Evolutionary conservation across 2,329 filamentous ascomycete species (phyloP), one percentile per base, ranked within the genome.

Genomic region (Pezicula radicicola): DNA sequence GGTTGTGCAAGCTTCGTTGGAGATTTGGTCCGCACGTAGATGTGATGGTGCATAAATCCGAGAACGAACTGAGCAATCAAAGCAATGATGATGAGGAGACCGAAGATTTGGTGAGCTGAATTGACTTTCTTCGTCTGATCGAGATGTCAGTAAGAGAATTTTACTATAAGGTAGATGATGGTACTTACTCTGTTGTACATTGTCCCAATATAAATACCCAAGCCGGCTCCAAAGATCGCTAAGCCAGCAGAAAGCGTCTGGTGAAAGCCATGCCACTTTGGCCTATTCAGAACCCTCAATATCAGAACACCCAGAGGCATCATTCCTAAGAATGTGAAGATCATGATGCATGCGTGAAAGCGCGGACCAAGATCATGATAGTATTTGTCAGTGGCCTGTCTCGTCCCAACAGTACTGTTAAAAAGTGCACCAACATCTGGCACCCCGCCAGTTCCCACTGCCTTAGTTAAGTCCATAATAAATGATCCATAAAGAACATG

Each of bases 91-190:
- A 83, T 68, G 15, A 84, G 62, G 51, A 82, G 71, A 8, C 83
- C 83, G 51, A 87, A 68, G 46, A 85, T 71, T 60, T 85, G 82
- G 60, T 86, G 83, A 8, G 73, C 67, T 1, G 74, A 73, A 42
- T 72, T 73, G 66, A 82, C 80, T 9, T 68, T 67, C 46, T 75
- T 78, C 16, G 80, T 79, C 77, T 83, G 53, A 46, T 52, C 6
- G 4, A 46, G 16, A 2, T 40, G 21, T 56, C 25, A 57, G 47
- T 39, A 27, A 16, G 2, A 7, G 7, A 13, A 15, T 36, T 6
- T 6, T 2, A 35, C 15, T 12, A 30, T 6, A n/a, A 43, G 27
- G 39, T 16, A 3, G 28, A 33, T 16, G 37, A n/a, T n/a, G 1
- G 12, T 18, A 67, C 78, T 66, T 70, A 84, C 82, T 59, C 81